A percentile compares a stretch with the other conserved stretches of the same genome.
Evolutionary conservation across 768 basidiomycete species (phyloP).

Genomic region (Xanthoconium purpureum): DNA sequence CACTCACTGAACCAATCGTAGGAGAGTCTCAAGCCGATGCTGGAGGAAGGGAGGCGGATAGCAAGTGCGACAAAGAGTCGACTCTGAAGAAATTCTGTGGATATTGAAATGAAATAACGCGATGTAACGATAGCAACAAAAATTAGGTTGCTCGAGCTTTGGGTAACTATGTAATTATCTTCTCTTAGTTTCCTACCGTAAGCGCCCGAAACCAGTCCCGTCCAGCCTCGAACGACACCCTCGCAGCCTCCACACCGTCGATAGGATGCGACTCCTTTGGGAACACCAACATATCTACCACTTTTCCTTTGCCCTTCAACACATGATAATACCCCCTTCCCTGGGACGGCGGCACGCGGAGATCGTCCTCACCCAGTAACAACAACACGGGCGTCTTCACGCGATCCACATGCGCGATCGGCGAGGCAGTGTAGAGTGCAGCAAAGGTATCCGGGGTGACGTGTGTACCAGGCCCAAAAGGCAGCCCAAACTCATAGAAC

Average conservation of each 20-base stretch:
- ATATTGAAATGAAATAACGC: too few species aligned
- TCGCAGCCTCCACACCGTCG: constrained; percentile 61
- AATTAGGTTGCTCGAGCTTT: background rate
- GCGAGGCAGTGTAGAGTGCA: constrained; percentile 48
- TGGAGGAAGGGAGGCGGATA: constrained; percentile 21
- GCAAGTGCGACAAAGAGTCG: constrained; percentile 16
- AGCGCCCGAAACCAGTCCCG: constrained; percentile 47
- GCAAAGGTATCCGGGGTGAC: constrained; percentile 46
- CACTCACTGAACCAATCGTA: background rate
- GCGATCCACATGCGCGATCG: constrained; percentile 50
- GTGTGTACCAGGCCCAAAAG: constrained; percentile 34
- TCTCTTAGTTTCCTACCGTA: background rate
- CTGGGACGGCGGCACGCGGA: constrained; percentile 61
- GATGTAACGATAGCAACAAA: background rate
- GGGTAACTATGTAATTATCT: too few species aligned
- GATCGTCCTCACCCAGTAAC: constrained; percentile 57
- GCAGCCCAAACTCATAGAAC: constrained; percentile 40
- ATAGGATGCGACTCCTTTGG: constrained; percentile 61
- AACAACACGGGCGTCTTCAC: constrained; percentile 56
- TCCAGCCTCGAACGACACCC: constrained; percentile 49
- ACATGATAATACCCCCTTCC: constrained; percentile 64
- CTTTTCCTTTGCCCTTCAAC: constrained; percentile 44
- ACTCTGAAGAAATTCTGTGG: constrained; percentile 7
- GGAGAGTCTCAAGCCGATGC: constrained; percentile 27
- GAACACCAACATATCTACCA: constrained; percentile 59